phyloP scores from a whole-genome alignment of 345 rosid genomes.

The Hibiscus syriacus region DNA sequence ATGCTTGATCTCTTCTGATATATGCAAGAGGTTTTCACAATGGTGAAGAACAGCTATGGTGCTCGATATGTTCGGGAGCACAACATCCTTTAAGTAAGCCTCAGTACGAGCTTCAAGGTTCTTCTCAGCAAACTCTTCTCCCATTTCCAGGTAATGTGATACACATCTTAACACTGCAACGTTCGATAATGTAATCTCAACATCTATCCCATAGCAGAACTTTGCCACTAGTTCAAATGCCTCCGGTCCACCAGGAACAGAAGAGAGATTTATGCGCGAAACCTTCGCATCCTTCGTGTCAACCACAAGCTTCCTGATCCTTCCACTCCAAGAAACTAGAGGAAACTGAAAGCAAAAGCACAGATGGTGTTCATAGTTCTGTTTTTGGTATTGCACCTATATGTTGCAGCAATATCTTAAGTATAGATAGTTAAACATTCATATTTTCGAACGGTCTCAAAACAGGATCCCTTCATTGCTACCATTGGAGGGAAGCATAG shows the following conservation, averaged over 20 bases:
- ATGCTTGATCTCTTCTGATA: constrained; percentile 73
- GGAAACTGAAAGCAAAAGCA: constrained; percentile 55
- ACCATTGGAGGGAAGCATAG: not conserved
- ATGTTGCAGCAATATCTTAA: not conserved
- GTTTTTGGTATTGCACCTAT: not conserved
- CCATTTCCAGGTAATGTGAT: constrained; percentile 89
- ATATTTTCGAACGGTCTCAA: not conserved
- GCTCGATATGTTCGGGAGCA: constrained; percentile 60
- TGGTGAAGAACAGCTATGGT: constrained; percentile 65
- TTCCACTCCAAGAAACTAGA: constrained; percentile 86
- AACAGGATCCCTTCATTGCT: not conserved
- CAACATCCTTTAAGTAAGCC: constrained; percentile 49
- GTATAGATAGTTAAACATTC: too few species aligned
- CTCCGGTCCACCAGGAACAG: constrained; percentile 77
- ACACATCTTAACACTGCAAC: constrained; percentile 62
- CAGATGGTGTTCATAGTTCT: not conserved
- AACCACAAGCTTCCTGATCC: constrained; percentile 54
- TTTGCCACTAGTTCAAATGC: constrained; percentile 91
- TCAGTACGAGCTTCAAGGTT: constrained; percentile 63
- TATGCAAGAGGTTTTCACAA: constrained; percentile 64
- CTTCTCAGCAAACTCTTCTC: constrained; percentile 75
- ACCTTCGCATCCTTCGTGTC: constrained; percentile 69
- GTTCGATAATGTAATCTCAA: constrained; percentile 61
- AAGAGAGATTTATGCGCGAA: constrained; percentile 46
- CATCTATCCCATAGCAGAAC: constrained; percentile 78